Conservation (phyloP, 2,329 filamentous ascomycete species). For the Verticillium tricorpus region DNA sequence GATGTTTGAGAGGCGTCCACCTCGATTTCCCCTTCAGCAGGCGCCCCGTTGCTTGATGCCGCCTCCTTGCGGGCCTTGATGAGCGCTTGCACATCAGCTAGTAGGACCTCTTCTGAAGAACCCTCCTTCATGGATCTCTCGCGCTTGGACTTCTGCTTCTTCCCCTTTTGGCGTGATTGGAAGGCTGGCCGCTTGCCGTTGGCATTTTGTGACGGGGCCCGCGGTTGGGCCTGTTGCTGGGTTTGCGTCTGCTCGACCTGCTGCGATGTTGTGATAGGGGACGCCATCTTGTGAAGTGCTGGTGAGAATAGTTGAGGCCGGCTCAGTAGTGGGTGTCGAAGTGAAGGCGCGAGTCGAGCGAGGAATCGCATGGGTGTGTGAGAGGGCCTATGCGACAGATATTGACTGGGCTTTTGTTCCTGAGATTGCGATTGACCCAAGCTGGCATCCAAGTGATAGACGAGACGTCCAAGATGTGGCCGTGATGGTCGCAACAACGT, state of each 20-base stretch:
- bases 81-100: conserved; percentile 56
- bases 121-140: conserved; percentile 58
- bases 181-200: conserved; percentile 14
- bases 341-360: conserved; percentile 10
- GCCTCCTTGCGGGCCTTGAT: conserved; percentile 36
- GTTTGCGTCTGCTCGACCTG: neutral
- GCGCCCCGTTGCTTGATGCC: conserved; percentile 15
- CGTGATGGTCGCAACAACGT: neutral
- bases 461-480: neutral
- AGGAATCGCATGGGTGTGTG: conserved; percentile 5
- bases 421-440: conserved; percentile 1
- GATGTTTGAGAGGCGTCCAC: neutral
- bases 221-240: neutral
- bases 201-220: neutral
- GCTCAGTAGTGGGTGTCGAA: conserved; percentile 3
- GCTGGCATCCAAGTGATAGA: neutral
- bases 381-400: neutral
- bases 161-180: conserved; percentile 18
- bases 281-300: conserved; percentile 3
- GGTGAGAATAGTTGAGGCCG: conserved; percentile 1
- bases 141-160: conserved; percentile 51
- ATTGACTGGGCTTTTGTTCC: neutral
- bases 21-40: neutral
- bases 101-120: conserved; percentile 62
- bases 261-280: neutral